Conservation (phyloP, 2,329 filamentous ascomycete species). For the Penicillium sp. region DNA sequence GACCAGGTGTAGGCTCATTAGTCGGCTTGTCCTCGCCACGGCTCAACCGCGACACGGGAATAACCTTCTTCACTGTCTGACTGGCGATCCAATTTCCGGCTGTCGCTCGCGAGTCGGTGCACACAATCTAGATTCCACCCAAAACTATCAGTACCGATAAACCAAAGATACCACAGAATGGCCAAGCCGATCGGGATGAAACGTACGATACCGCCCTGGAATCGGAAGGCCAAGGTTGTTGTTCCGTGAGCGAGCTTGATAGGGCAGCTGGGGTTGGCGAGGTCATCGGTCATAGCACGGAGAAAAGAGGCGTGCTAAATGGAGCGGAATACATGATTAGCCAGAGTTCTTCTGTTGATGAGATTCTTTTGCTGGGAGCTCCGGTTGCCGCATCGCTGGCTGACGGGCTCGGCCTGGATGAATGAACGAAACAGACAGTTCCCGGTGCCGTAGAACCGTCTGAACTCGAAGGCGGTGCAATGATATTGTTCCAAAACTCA, state of each 20-base stretch:
- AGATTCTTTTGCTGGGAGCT: slow-evolving; percentile 4
- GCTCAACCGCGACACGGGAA: slow-evolving; percentile 52
- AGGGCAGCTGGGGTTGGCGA: slow-evolving; percentile 92
- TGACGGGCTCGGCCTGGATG: not conserved
- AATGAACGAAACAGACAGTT: not conserved
- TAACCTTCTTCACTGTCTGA: slow-evolving; percentile 99
- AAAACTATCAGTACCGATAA: not conserved
- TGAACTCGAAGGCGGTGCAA: not conserved
- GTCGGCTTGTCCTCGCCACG: slow-evolving; percentile 39
- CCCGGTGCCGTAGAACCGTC: not conserved
- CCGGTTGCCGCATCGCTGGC: slow-evolving; percentile 5
- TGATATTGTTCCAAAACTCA: slow-evolving; percentile 49
- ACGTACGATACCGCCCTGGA: slow-evolving; percentile 82
- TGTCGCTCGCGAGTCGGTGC: slow-evolving; percentile 94
- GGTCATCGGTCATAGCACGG: slow-evolving; percentile 94
- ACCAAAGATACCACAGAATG: not conserved
- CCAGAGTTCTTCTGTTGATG: not conserved
- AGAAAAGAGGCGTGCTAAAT: slow-evolving; percentile 86
- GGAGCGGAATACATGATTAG: slow-evolving; percentile 6
- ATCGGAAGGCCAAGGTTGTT: slow-evolving; percentile 95
- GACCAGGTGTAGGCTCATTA: slow-evolving; percentile 42
- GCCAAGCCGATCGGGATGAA: not conserved
- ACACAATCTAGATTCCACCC: slow-evolving; percentile 67
- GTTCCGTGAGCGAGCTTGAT: slow-evolving; percentile 99
- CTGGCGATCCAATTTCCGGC: slow-evolving; percentile 99